Conservation (phyloP, 208 protist genomes). For the Crithidia bombi region DNA sequence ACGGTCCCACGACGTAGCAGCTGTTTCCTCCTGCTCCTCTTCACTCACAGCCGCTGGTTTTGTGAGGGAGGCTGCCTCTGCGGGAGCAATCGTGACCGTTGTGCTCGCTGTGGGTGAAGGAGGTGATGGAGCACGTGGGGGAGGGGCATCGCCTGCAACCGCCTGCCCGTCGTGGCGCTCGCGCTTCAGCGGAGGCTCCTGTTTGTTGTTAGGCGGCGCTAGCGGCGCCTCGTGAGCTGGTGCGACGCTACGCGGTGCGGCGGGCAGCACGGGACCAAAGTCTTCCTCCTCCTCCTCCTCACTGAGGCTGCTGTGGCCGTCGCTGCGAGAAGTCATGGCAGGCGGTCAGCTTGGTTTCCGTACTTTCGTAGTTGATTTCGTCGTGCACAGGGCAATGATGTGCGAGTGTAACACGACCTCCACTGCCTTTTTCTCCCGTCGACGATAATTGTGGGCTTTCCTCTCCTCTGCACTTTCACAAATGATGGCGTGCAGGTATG, state of each 20-base stretch:
- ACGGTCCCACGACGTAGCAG: conserved; percentile 14
- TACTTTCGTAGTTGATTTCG: neutral
- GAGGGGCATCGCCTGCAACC: neutral
- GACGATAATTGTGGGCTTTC: too few relatives aligned
- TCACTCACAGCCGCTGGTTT: neutral
- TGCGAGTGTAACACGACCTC: too few relatives aligned
- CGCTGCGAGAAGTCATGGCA: conserved; percentile 5
- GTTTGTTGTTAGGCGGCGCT: neutral
- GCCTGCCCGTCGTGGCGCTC: conserved; percentile 13
- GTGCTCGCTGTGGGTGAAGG: neutral
- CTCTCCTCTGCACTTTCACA: too few relatives aligned
- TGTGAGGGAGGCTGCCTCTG: too few relatives aligned
- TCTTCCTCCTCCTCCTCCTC: conserved; percentile 67
- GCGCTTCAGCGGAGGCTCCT: conserved; percentile 11
- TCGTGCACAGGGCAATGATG: neutral
- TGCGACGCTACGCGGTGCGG: neutral
- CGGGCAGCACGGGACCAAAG: conserved; percentile 62
- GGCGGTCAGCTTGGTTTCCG: too few relatives aligned
- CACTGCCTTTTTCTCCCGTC: too few relatives aligned
- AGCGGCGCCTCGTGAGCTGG: neutral
- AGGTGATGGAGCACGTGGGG: neutral
- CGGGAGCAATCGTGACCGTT: neutral
- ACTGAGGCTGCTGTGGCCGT: conserved; percentile 22
- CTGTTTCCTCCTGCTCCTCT: conserved; percentile 5
- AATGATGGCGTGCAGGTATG: too few relatives aligned